Conservation (phyloP, 805 yeast species). For the Saccharomyces jurei region DNA sequence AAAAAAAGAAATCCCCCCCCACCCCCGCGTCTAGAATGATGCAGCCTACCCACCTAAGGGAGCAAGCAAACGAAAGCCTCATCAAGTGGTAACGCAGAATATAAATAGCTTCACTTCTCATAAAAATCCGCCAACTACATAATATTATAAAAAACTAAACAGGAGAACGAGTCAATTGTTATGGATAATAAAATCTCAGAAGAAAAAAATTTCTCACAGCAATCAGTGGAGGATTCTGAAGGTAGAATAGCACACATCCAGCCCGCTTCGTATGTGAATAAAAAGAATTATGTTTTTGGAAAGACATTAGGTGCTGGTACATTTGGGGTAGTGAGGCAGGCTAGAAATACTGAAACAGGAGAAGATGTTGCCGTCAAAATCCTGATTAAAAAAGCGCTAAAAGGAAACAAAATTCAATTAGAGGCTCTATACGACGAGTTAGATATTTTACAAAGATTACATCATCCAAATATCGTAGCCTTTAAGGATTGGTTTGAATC, state of each 20-base stretch:
- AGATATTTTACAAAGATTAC: conserved; percentile 50
- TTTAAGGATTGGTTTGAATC: conserved; percentile 88
- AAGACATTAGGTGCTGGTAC: conserved; percentile 87
- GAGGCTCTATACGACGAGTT: conserved; percentile 70
- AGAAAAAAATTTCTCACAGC: not conserved
- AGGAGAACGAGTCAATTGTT: not conserved
- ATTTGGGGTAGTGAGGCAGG: conserved; percentile 81
- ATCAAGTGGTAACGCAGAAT: not conserved
- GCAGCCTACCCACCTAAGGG: not conserved
- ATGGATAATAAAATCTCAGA: not conserved
- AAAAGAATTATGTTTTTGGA: conserved; percentile 62
- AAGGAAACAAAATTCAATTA: conserved; percentile 50
- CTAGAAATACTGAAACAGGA: conserved; percentile 39
- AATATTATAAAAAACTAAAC: not conserved
- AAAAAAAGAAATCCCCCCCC: not conserved
- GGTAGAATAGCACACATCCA: conserved; percentile 36
- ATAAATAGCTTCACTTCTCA: not conserved
- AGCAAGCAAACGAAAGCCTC: not conserved
- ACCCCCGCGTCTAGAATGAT: not conserved
- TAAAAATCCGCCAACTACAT: not conserved
- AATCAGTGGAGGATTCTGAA: not conserved
- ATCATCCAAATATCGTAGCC: conserved; percentile 76
- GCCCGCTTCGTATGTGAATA: conserved; percentile 57
- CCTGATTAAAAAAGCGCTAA: conserved; percentile 70
- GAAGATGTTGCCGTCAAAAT: conserved; percentile 87